Conservation (phyloP, 805 yeast genomes). For the Naumovozyma dairenensis region DNA sequence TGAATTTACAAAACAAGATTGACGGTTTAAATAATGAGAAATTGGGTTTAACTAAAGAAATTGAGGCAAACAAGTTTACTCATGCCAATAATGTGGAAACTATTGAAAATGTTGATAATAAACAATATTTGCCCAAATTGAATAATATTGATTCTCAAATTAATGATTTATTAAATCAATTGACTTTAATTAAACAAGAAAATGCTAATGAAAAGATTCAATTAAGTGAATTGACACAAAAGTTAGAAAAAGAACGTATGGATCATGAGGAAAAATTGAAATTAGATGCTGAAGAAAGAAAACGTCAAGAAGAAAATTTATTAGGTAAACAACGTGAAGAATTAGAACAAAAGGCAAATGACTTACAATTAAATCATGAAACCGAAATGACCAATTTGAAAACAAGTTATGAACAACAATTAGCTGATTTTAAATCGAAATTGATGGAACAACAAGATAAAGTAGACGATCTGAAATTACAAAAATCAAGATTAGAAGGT, state of each 20-base stretch:
- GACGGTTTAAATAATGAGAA: slow-evolving; percentile 11
- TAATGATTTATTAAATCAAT: slow-evolving; percentile 11
- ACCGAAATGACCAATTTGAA: slow-evolving; percentile 14
- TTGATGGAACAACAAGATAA: slow-evolving; percentile 8
- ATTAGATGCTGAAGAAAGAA: slow-evolving; percentile 19
- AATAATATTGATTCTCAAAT: slow-evolving; percentile 19
- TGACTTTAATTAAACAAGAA: slow-evolving; percentile 23
- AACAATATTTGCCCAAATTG: slow-evolving; percentile 18
- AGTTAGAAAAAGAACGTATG: slow-evolving; percentile 20
- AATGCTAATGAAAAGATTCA: slow-evolving; percentile 21
- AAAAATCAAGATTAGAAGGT: slow-evolving; percentile 7
- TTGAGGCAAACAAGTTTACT: slow-evolving; percentile 8
- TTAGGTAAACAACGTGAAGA: slow-evolving; percentile 20
- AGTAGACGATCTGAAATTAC: slow-evolving; percentile 7
- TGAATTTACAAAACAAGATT: slow-evolving; percentile 15
- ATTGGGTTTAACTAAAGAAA: slow-evolving; percentile 12
- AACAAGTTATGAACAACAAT: slow-evolving; percentile 12
- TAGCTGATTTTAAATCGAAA: slow-evolving; percentile 8
- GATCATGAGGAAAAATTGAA: slow-evolving; percentile 21
- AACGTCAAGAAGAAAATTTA: slow-evolving; percentile 17
- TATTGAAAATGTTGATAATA: slow-evolving; percentile 15
- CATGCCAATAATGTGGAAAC: slow-evolving; percentile 12
- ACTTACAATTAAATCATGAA: slow-evolving; percentile 15
- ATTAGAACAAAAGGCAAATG: slow-evolving; percentile 13
- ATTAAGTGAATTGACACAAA: slow-evolving; percentile 19